Conservation (phyloP, 2,329 filamentous ascomycete species). For the Leptographium lundbergii region DNA sequence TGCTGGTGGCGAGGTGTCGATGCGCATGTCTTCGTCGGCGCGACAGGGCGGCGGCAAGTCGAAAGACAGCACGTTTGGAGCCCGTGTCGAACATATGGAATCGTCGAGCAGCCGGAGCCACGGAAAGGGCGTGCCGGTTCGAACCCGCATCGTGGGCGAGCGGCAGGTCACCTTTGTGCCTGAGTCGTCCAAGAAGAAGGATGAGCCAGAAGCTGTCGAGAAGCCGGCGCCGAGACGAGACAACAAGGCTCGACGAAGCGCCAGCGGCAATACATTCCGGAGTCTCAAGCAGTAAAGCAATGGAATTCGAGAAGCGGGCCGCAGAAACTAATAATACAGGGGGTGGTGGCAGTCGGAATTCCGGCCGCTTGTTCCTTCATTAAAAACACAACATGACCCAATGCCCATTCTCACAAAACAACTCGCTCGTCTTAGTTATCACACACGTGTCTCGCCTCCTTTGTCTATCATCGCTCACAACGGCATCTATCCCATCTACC, state of each 20-base stretch:
- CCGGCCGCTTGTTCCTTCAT: not conserved
- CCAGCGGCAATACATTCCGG: conserved; percentile 64
- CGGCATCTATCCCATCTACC: not conserved
- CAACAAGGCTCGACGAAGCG: conserved; percentile 46
- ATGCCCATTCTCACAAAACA: not conserved
- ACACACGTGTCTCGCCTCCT: not conserved
- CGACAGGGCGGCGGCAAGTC: conserved; percentile 46
- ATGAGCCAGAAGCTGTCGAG: conserved; percentile 19
- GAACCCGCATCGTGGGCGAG: conserved; percentile 44
- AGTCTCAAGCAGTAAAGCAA: conserved; percentile 29
- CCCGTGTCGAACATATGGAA: conserved; percentile 34
- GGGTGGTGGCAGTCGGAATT: not conserved
- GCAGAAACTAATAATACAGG: conserved; percentile 3
- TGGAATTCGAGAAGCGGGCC: not conserved
- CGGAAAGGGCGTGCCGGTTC: conserved; percentile 24
- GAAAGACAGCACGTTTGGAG: conserved; percentile 44
- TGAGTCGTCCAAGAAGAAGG: conserved; percentile 38
- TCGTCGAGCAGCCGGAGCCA: conserved; percentile 16
- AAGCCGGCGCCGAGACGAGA: conserved; percentile 18
- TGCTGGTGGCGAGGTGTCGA: conserved; percentile 26
- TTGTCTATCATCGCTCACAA: not conserved
- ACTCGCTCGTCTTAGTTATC: not conserved
- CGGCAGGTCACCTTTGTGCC: conserved; percentile 64
- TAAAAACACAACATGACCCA: not conserved
- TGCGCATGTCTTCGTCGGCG: conserved; percentile 58